Conservation (phyloP, 108 stramenopile genomes). For the Aureococcus anophagefferens region DNA sequence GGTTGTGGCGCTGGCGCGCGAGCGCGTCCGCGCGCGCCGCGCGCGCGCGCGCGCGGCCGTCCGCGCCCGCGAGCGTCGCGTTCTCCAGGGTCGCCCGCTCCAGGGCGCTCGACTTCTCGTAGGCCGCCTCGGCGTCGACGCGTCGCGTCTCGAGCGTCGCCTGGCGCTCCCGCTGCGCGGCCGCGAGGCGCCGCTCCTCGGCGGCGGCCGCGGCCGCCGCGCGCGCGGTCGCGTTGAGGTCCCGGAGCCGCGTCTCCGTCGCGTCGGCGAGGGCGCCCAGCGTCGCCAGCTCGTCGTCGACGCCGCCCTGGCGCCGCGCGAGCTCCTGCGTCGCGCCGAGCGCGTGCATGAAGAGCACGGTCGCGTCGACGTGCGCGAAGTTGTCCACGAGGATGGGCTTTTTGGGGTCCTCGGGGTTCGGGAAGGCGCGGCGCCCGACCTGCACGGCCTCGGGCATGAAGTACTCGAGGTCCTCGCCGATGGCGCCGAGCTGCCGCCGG, state of each 20-base stretch:
- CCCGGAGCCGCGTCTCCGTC: slow-evolving; percentile 12
- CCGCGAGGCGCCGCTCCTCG: neutral
- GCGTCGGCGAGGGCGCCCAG: slow-evolving; percentile 14
- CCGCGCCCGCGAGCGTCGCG: too few species aligned
- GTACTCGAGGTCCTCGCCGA: slow-evolving; percentile 14
- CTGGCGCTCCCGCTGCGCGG: slow-evolving; percentile 5
- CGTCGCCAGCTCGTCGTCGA: slow-evolving; percentile 9
- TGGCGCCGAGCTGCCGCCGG: slow-evolving; percentile 21
- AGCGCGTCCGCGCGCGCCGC: too few species aligned
- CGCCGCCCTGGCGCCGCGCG: slow-evolving; percentile 18
- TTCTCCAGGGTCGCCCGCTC: too few species aligned
- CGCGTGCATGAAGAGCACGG: slow-evolving; percentile 52
- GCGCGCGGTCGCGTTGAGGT: too few species aligned
- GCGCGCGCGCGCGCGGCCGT: too few species aligned
- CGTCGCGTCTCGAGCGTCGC: too few species aligned
- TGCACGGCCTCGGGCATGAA: slow-evolving; percentile 23
- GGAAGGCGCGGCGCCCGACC: slow-evolving; percentile 28
- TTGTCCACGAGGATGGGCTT: slow-evolving; percentile 37
- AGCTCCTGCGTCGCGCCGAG: slow-evolving; percentile 63
- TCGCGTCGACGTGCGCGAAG: slow-evolving; percentile 53
- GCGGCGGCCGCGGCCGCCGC: neutral
- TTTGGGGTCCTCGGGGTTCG: slow-evolving; percentile 36
- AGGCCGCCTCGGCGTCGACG: too few species aligned
- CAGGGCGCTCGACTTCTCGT: too few species aligned
- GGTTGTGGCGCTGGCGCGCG: too few species aligned